Base-by-base conservation (phyloP, 2,329 filamentous ascomycete species). In the Hymenotorrendiella dingleyae region DNA sequence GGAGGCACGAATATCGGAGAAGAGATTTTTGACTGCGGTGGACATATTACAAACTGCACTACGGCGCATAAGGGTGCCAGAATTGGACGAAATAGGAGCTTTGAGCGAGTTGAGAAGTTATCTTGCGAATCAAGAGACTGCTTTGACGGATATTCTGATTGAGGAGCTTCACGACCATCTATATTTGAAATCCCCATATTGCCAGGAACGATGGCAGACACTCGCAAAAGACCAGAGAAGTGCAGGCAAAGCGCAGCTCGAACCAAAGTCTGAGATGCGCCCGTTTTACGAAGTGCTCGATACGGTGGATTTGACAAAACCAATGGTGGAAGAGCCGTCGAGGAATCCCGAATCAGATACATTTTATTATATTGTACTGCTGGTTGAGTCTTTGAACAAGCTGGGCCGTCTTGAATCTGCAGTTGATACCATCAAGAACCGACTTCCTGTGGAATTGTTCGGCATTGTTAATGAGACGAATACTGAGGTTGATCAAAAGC, bases 121-220 rank as follows among this genome's bases (percentile, higher is more conserved):
- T 59, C 79, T 98, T 45, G 82, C 82, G 46, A 97, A 95, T 59
- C 94, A 98, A 62, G 93, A 98, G 67, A 86, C 84, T 21, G 79
- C 87, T 0, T 68, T 98, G 50, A 91, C 91, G 59, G 93, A 98
- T 59, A 97, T 97, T 40, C 64, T 98, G 43, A 82, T 97, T n/a
- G 93, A 98, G 62, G 93, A 98, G 64, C 72, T 98, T 24, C 93
- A 98, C 61, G 93, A 94, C 62, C 93, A 98, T 65, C 73, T 98
- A 4, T 98, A 98, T 61, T 78, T 98, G 28, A 97, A 97, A 62
- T 97, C 91, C 3, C 93, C 91, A 0, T 98, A 98, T 62, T 97
- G 91, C 60, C 89, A 95, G 61, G 88, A 95, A 61, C 76, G 93
- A 53, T 98, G 93, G 93, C 94, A 94, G 64, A 78, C 76, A 45